A percentile compares a stretch with the other conserved stretches of the same genome.
Evolutionary conservation across 306 rosid genomes (phyloP).

Genomic region (Cotoneaster glaucophyllus): DNA sequence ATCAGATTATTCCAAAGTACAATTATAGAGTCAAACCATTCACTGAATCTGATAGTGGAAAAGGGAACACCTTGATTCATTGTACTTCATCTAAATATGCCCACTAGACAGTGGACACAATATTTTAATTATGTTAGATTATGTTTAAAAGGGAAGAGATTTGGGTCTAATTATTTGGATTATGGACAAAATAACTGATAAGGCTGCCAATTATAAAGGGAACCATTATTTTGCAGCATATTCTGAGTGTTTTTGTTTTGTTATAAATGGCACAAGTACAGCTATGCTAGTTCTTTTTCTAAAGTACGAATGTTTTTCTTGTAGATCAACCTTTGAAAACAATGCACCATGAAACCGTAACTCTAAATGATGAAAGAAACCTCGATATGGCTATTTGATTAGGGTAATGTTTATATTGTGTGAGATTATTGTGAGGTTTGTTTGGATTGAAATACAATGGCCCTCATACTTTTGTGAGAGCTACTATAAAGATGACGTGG

Average conservation of each 20-base stretch:
- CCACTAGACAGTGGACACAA: neutral
- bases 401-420: too few species aligned
- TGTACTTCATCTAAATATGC: neutral
- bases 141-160: neutral
- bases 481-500: too few species aligned
- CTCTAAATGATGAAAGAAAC: too few species aligned
- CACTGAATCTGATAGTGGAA: slow-evolving; percentile 7
- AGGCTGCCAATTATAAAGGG: neutral
- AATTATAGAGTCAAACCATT: slow-evolving; percentile 1
- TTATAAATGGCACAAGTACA: neutral
- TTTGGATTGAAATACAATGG: too few species aligned
- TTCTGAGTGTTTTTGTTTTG: too few species aligned
- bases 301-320: neutral
- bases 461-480: too few species aligned
- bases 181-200: neutral
- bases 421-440: too few species aligned
- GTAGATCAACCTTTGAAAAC: neutral
- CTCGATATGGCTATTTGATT: too few species aligned
- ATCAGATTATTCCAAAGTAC: neutral
- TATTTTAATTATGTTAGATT: slow-evolving; percentile 10
- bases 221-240: neutral
- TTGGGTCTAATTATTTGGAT: neutral
- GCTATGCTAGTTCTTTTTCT: neutral
- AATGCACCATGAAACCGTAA: neutral
- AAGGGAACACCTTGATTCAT: neutral